These are phyloP conservation scores for Uronychia binucleata DNA, from an alignment of 73 alveolate species.

Conservation along the genomic window DNA sequence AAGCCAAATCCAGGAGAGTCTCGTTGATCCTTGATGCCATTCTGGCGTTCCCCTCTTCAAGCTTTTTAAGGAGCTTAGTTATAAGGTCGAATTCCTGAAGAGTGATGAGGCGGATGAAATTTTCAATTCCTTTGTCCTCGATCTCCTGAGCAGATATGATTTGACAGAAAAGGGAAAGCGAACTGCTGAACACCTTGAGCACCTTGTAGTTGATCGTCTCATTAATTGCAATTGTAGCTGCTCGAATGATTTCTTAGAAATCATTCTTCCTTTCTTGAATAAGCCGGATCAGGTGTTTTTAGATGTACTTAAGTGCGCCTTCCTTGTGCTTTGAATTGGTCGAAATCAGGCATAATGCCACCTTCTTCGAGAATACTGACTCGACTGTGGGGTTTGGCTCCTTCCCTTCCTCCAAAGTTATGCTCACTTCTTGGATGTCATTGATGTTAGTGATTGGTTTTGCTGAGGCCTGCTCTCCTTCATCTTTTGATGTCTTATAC, in stretches of 20 bases:
- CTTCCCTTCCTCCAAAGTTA: conserved; percentile 55
- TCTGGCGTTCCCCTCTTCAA: conserved; percentile 65
- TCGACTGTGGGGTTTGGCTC: conserved; percentile 36
- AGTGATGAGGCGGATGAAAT: conserved; percentile 12
- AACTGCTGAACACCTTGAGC: conserved; percentile 12
- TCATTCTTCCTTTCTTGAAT: conserved; percentile 2
- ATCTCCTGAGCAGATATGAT: conserved; percentile 2
- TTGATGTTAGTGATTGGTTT: conserved; percentile 10
- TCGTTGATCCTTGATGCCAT: conserved; percentile 51
- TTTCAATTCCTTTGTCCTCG: conserved; percentile 31
- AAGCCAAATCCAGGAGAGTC: conserved; percentile 47
- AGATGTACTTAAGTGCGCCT: conserved; percentile 39
- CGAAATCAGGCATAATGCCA: conserved; percentile 48
- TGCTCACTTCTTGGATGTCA: conserved; percentile 48
- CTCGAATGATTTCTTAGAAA: neutral
- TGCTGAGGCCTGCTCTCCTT: conserved; percentile 19
- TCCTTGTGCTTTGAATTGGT: conserved; percentile 49
- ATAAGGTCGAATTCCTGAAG: conserved; percentile 9
- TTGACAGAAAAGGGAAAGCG: conserved; percentile 5
- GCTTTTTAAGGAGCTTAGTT: conserved; percentile 35
- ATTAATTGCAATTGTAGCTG: neutral
- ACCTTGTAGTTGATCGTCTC: conserved; percentile 15
- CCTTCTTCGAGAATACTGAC: conserved; percentile 29
- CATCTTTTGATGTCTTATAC: conserved; percentile 25
- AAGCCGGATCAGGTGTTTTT: neutral